These are phyloP conservation scores for Balansia obtecta DNA, from an alignment of 2,329 filamentous ascomycete genomes.

Conservation along the genomic window DNA sequence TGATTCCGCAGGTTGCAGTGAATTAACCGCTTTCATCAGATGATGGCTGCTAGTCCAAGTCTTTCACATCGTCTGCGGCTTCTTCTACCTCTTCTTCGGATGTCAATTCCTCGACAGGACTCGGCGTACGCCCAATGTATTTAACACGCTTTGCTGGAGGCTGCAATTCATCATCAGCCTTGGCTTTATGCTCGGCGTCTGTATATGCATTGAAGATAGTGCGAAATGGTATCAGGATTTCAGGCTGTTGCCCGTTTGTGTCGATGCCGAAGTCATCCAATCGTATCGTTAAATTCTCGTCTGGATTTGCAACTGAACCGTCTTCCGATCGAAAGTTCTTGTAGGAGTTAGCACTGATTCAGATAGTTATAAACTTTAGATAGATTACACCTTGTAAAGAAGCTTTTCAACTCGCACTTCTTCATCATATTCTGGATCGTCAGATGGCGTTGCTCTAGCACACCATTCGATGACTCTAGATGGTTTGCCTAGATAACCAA, in stretches of 20 bases:
- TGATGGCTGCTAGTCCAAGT: neutral
- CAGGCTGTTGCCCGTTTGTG: neutral
- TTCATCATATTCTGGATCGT: constrained; percentile 1
- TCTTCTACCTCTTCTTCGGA: neutral
- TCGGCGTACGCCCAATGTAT: neutral
- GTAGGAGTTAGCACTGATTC: neutral
- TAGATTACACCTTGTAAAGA: neutral
- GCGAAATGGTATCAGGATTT: neutral
- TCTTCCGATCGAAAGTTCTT: constrained; percentile 1
- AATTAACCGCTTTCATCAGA: neutral
- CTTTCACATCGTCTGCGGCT: neutral
- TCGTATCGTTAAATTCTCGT: neutral
- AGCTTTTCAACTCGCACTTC: constrained; percentile 2
- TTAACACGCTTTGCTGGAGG: constrained; percentile 1
- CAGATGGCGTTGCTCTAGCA: neutral
- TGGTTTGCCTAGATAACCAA: neutral
- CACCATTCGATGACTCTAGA: constrained; percentile 1
- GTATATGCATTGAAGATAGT: neutral
- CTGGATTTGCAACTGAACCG: neutral
- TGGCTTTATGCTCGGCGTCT: neutral
- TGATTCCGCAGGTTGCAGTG: too few species aligned
- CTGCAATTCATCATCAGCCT: neutral
- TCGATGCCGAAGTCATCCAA: neutral
- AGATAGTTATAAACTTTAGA: neutral
- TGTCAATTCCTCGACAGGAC: neutral